A percentile compares a stretch with the other conserved stretches of the same genome.
Conservation (phyloP, 257 asterid species). For the Leonotis leonurus region DNA sequence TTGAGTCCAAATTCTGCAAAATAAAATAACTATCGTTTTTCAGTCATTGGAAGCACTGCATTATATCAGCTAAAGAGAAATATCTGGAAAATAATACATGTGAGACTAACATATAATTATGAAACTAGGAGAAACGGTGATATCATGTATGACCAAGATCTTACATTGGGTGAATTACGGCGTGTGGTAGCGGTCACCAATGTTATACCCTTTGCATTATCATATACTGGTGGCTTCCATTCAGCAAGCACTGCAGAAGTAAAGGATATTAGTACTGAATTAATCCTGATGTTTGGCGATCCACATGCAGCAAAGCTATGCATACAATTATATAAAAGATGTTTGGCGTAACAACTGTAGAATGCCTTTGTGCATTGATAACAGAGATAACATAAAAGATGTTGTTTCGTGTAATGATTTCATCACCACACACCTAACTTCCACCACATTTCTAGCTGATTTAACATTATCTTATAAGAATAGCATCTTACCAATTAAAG, state of each 20-base stretch:
- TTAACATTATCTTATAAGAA: neutral
- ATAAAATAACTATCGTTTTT: neutral
- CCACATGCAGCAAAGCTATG: conserved; percentile 4
- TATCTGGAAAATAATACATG: neutral
- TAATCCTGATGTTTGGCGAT: neutral
- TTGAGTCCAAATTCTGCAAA: conserved; percentile 85
- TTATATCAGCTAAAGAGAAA: neutral
- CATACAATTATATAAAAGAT: neutral
- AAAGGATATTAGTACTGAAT: conserved; percentile 7
- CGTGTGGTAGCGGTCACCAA: conserved; percentile 93
- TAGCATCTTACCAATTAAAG: conserved; percentile 54
- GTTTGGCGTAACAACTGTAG: neutral
- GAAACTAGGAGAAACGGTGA: neutral
- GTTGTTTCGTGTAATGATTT: neutral
- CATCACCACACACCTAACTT: neutral
- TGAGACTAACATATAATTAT: too few relatives aligned
- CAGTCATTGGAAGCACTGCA: neutral
- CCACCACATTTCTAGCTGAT: neutral
- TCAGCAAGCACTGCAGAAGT: conserved; percentile 71
- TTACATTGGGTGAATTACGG: conserved; percentile 93
- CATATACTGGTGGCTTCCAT: conserved; percentile 96
- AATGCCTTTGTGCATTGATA: neutral
- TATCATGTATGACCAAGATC: too few relatives aligned
- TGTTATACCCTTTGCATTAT: conserved; percentile 58
- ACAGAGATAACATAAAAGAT: neutral